phyloP scores from a whole-genome alignment of 192 early-diverging fungal genomes.

The Spizellomyces punctatus region DNA sequence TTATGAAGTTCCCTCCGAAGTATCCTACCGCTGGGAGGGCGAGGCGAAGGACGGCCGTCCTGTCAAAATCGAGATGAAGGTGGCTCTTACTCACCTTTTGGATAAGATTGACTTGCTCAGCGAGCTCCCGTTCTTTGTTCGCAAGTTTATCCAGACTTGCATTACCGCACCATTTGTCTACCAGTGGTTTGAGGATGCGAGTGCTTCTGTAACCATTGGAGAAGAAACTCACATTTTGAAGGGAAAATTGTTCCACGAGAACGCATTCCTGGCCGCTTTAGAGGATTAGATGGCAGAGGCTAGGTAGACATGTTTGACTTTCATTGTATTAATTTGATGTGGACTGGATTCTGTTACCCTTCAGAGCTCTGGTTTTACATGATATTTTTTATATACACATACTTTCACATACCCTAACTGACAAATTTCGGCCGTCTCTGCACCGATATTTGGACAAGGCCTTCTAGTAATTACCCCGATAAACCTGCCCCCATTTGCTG shows the following conservation, averaged over 20 bases:
- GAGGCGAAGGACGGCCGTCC: slow-evolving; percentile 57
- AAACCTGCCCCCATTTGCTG: slow-evolving; percentile 37
- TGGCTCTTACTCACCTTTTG: slow-evolving; percentile 62
- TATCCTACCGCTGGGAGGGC: slow-evolving; percentile 78
- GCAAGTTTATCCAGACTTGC: slow-evolving; percentile 87
- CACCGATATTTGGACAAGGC: too few species aligned
- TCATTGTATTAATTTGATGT: too few species aligned
- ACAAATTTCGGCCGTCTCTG: too few species aligned
- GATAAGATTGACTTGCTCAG: slow-evolving; percentile 88
- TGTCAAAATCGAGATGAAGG: slow-evolving; percentile 64
- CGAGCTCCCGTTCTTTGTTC: slow-evolving; percentile 90
- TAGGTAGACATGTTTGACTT: too few species aligned
- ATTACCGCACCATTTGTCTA: slow-evolving; percentile 93
- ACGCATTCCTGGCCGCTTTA: slow-evolving; percentile 57
- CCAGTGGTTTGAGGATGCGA: slow-evolving; percentile 84
- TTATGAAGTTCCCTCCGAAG: slow-evolving; percentile 77
- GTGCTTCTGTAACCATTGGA: slow-evolving; percentile 74
- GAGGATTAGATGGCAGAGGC: too few species aligned
- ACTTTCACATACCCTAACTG: too few species aligned
- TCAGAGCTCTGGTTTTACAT: too few species aligned
- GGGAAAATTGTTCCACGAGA: slow-evolving; percentile 83
- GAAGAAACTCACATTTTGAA: slow-evolving; percentile 60
- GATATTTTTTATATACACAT: too few species aligned
- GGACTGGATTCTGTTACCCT: too few species aligned
- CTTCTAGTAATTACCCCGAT: not conserved